phyloP scores from a whole-genome alignment of 352 stramenopile species.

The Globisporangium polare region DNA sequence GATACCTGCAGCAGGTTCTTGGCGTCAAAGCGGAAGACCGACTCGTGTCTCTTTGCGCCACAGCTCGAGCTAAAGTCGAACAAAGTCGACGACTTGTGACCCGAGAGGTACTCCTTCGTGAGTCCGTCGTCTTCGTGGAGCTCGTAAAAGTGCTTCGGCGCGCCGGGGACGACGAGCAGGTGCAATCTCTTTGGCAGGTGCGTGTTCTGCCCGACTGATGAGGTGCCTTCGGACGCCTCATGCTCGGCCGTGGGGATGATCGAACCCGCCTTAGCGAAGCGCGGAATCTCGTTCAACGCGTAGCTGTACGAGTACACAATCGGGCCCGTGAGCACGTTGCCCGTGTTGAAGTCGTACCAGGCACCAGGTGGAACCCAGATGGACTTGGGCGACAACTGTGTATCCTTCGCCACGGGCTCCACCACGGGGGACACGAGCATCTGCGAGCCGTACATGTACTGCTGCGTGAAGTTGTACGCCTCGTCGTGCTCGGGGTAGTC shows the following conservation, averaged over 20 bases:
- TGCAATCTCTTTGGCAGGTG: constrained; percentile 14
- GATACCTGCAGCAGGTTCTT: not conserved
- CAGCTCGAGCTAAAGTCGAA: constrained; percentile 18
- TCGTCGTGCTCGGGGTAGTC: constrained; percentile 34
- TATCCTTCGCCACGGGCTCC: constrained; percentile 16
- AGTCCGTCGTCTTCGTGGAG: constrained; percentile 36
- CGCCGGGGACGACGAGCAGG: constrained; percentile 22
- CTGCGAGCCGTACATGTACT: constrained; percentile 44
- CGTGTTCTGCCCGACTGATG: constrained; percentile 20
- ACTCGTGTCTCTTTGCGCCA: not conserved
- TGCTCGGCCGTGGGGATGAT: constrained; percentile 22
- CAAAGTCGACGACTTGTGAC: constrained; percentile 10
- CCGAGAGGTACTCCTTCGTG: constrained; percentile 22
- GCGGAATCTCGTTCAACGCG: constrained; percentile 25
- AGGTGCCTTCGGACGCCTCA: not conserved
- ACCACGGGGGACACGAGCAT: constrained; percentile 43
- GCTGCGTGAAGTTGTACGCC: constrained; percentile 26
- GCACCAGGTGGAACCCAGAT: constrained; percentile 43
- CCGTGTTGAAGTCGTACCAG: constrained; percentile 36
- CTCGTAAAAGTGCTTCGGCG: constrained; percentile 9
- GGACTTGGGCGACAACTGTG: constrained; percentile 19
- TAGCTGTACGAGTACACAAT: constrained; percentile 23
- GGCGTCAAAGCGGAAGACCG: constrained; percentile 13
- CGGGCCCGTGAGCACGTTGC: constrained; percentile 20
- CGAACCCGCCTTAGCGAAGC: constrained; percentile 25